Evolutionary conservation across 176 grass and related monocot species (phyloP), one percentile per base, ranked within the genome.

Genomic region (Rhynchospora pubera): DNA sequence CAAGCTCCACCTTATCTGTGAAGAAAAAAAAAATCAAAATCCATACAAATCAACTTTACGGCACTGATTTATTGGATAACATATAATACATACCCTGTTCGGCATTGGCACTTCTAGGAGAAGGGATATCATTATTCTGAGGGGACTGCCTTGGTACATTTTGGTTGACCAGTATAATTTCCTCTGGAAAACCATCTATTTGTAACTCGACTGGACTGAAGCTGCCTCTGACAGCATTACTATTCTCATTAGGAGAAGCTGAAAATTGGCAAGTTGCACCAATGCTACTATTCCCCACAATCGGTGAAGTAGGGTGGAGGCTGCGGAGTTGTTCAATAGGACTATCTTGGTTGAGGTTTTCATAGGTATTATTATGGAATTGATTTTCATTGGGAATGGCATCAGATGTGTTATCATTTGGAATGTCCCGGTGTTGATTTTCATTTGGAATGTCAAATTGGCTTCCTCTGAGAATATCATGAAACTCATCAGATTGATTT

Each of bases 401-500:
- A 24, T 74, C 69, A 74, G 45, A 55, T 32, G 28, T 47, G 53
- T 76, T 76, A 32, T 76, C 58, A 60, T 60, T 22, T 21, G 58
- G 58, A 60, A 60, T 60, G 19, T 60, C 58, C 9, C 8, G 58
- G 18, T 1, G 10, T 47, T 42, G 70, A 43, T 74, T 74, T 74
- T 50, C 57, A 50, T 9, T 64, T 11, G 21, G 58, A 65, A 64
- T 82, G 59, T 53, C 26, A 5, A 64, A 62, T 52, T 46, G 58
- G 46, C 22, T 76, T 76, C 23, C 48, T 76, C 72, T 76, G 6
- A 76, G 72, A 76, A 76, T 88, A 82, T 84, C 72, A 57, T 94
- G 47, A 30, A 76, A 85, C 74, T 82, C 72, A 24, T 92, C 91
- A 4, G 85, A 90, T 84, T 70, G 34, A 75, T 91, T 73, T 84